Evolutionary conservation across 2,329 filamentous ascomycete genomes (phyloP), one percentile per base, ranked within the genome.

Genomic region (Geosmithia putterillii): DNA sequence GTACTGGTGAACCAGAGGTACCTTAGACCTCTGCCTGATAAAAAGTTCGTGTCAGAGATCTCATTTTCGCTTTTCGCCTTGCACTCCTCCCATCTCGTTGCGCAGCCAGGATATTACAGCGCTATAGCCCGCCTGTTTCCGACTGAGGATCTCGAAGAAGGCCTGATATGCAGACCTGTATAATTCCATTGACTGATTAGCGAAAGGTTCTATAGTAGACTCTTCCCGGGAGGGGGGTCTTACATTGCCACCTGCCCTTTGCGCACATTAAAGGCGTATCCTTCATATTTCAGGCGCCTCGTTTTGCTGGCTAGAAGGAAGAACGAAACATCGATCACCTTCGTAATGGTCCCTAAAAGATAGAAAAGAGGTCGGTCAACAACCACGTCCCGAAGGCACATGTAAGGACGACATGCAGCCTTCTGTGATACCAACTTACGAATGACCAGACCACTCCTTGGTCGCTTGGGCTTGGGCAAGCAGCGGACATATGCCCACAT

Each of bases 121-220:
- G 5, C 54, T 55, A 59, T 87, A 86, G 44, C 70, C 73, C 28
- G 81, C 81, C 68, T 94, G 88, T 58, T 83, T 86, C 51, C 70
- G 73, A 40, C 61, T 58, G 52, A 95, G 67, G 22, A 92, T 79
- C 42, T 69, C 64, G 39, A 67, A 59, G 53, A 94, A 94, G 5
- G 87, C 86, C 22, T 69, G 68, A 42, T 79, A 77, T 1, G 79
- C 81, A 46, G 90, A 65, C 67, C 81, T 84, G 48, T 36, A 40
- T 18, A 20, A 22, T 45, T 54, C 36, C 53, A 21, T 25, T 28
- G 37, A 32, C 5, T 12, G 20, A 23, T 19, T 46, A 23, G 50
- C 45, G 17, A 15, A 7, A 17, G 19, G 22, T 15, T 4, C 17
- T 18, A n/a, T 12, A 38, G 36, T 19, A 38, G 44, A 8, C 28